phyloP scores from a whole-genome alignment of 2,329 filamentous ascomycete species.

The Escovopsis weberi region DNA sequence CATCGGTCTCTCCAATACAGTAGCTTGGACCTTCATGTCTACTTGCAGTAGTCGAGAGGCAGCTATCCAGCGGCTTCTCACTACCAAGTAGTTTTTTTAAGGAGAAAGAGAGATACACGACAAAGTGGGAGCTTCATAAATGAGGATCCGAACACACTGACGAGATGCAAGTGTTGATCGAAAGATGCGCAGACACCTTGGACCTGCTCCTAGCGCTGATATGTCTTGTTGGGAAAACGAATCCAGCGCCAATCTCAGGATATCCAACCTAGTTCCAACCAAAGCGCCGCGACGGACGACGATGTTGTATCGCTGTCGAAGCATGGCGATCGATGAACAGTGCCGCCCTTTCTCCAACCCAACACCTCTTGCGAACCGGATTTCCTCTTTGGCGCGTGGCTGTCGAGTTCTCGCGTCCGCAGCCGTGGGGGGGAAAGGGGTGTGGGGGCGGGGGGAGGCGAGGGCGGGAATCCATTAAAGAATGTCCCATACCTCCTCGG shows the following conservation, averaged over 20 bases:
- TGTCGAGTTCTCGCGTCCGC: too few species aligned
- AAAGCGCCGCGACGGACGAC: conserved; percentile 21
- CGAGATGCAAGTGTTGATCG: conserved; percentile 42
- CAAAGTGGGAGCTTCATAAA: too few species aligned
- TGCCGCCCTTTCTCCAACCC: background rate
- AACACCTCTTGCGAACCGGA: conserved; percentile 6
- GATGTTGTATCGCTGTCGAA: conserved; percentile 60
- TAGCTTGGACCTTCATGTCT: too few species aligned
- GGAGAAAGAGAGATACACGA: too few species aligned
- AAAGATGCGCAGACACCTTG: conserved; percentile 46
- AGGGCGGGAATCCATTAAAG: conserved; percentile 38
- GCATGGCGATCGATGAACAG: conserved; percentile 14
- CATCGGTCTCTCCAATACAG: too few species aligned
- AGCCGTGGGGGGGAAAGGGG: background rate
- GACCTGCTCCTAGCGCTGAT: conserved; percentile 62
- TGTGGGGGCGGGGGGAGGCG: too few species aligned
- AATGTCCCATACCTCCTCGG: conserved; percentile 91
- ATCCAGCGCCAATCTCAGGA: conserved; percentile 15
- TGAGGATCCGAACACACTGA: conserved; percentile 14
- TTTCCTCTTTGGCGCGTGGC: conserved; percentile 8
- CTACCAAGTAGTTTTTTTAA: too few species aligned
- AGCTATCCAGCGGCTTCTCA: too few species aligned
- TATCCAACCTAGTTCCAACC: background rate
- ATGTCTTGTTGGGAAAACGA: conserved; percentile 83
- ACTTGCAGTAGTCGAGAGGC: too few species aligned